Evolutionary conservation across 352 stramenopile genomes (phyloP), one percentile per base, ranked within the genome.

Genomic region (Pythium dissimile): DNA sequence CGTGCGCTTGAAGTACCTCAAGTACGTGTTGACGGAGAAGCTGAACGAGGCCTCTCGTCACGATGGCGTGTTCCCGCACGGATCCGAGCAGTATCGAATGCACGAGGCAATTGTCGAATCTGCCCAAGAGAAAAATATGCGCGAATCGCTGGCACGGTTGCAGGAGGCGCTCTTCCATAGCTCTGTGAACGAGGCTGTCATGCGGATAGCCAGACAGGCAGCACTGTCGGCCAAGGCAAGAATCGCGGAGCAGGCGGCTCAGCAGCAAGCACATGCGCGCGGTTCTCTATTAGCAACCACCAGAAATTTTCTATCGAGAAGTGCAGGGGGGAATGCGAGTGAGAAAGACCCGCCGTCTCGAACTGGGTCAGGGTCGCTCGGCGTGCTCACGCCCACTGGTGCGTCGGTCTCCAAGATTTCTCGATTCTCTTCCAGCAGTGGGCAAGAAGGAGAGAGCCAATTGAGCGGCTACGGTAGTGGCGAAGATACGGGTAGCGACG

Each of bases 161-260:
- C 81, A 91, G 58, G 67, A 89, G 34, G 73, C 70, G 24, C 64
- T 92, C 12, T 92, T 94, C 52, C 75, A 78, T 30, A 79, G 66
- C 61, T 87, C 79, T 9, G 70, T 91, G 45, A 86, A 88, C 49
- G 80, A 92, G 48, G 84, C 81, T 2, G 89, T 89, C 65, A 88
- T 94, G 81, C 73, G 80, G 37, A 89, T 94, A 55, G 84, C 84
- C 0, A 81, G 84, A 34, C 77, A 94, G 43, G 84, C 84, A 23
- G 84, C 84, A 8, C 54, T 94, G 35, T 92, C 81, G 0, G 84
- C 84, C 9, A 89, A 92, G 39, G 84, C 80, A 4, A 86, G 85
- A 46, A 94, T 94, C 68, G 84, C 84, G 6, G 80, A 94, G 39
- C 77, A 92, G 41, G 75, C 77, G 24, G 79, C 82, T 1, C 82